Conservation (phyloP, 352 stramenopile genomes). For the Phytophthora gonapodyides region DNA sequence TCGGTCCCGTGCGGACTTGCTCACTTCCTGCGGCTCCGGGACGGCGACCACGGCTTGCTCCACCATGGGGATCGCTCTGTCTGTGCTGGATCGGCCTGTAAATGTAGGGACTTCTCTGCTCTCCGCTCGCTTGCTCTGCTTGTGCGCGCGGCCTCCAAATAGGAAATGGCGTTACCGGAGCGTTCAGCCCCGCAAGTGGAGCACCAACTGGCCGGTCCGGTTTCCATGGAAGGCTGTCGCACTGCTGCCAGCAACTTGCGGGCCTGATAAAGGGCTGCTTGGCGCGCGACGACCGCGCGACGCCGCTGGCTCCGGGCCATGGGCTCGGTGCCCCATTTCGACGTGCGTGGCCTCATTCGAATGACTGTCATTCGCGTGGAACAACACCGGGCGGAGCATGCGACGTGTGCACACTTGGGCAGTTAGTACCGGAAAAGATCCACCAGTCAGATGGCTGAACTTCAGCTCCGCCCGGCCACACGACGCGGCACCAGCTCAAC, state of each 20-base stretch:
- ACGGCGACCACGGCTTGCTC: constrained; percentile 4
- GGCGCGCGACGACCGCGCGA: constrained; percentile 27
- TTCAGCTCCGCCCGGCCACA: neutral
- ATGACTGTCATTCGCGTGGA: constrained; percentile 9
- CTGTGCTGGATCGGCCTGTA: constrained; percentile 7
- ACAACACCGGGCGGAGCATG: constrained; percentile 10
- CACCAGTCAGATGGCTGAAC: constrained; percentile 23
- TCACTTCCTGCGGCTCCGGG: neutral
- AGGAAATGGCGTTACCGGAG: constrained; percentile 42
- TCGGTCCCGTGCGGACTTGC: constrained; percentile 22
- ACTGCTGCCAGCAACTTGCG: neutral
- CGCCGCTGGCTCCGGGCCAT: constrained; percentile 18
- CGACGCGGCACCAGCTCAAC: constrained; percentile 11
- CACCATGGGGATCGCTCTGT: constrained; percentile 14
- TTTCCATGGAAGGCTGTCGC: constrained; percentile 33
- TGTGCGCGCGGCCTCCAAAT: constrained; percentile 29
- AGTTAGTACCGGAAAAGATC: constrained; percentile 29
- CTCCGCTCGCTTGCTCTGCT: neutral
- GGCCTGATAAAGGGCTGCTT: constrained; percentile 15
- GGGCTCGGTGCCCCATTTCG: constrained; percentile 22
- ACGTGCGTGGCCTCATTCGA: constrained; percentile 35
- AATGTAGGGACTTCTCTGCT: constrained; percentile 13
- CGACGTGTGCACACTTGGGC: constrained; percentile 30
- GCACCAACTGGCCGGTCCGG: constrained; percentile 25
- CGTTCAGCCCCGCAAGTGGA: neutral